Base-by-base conservation (phyloP, 768 basidiomycete genomes). In the Lepiota brunneoincarnata region DNA sequence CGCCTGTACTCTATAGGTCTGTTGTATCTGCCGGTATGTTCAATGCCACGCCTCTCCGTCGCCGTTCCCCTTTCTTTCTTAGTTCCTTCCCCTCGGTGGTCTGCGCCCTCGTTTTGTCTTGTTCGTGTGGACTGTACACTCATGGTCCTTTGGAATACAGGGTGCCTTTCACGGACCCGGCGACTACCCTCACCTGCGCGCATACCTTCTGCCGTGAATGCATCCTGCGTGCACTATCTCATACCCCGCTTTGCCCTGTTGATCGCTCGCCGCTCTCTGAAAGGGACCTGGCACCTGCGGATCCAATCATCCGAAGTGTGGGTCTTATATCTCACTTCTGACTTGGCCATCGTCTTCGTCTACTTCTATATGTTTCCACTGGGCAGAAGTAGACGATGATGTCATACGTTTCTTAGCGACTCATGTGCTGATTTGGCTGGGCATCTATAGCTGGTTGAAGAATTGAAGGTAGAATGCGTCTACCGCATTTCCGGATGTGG, bases 131-230 rank as follows among this genome's bases (percentile, higher is more conserved):
- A 35, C 24, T 40, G 23, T 31, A 4, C 20, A 10, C 23, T 38
- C 35, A 37, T 18, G 55, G 57, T 37, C 28, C 49, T 55, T 55
- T 58, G 54, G 43, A 50, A 46, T 17, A 24, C 62, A 87, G 86
- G 20, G 75, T 77, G 51, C 89, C 91, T 2, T 93, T 94, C 63
- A 70, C 82, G 6, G 81, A 91, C 26, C 93, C 93, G 9, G 78
- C 78, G 1, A 89, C 88, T 0, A 86, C 90, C 0, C 77, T 70
- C 37, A 82, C 86, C 6, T 95, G 93, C 61, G 75, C 80, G 55
- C 93, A 93, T 65, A 95, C 91, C 0, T 95, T 95, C 67, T 96
- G 93, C 67, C 69, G 70, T n/a, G 85, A 83, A 26, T 96, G 93
- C 63, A 89, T 94, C 56, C 61, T 72, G n/a, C 74, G 76, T 46